Percentiles rank a stretch among this genome's conserved stretches.
phyloP scores from a whole-genome alignment of 805 yeast genomes.

The Candida germanica region DNA sequence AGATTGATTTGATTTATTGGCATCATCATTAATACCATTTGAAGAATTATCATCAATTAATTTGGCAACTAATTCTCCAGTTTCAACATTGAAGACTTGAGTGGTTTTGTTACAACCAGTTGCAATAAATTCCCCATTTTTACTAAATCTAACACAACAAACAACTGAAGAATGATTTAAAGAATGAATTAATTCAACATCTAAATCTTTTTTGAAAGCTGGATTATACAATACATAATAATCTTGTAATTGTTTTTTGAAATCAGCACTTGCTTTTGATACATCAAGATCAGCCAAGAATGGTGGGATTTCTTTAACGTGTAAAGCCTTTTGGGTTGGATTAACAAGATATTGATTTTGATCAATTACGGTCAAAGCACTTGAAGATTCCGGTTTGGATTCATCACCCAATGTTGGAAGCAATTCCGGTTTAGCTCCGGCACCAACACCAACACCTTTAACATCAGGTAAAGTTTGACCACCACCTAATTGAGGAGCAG shows the following conservation, averaged over 20 bases:
- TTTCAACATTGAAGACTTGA: conserved; percentile 87
- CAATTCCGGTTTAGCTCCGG: conserved; percentile 3
- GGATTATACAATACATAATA: conserved; percentile 91
- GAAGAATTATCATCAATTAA: conserved; percentile 69
- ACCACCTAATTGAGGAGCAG: not conserved
- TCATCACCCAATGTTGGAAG: conserved; percentile 9
- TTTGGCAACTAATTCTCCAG: conserved; percentile 86
- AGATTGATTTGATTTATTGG: conserved; percentile 30
- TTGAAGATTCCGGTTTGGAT: conserved; percentile 20
- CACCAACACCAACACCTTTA: conserved; percentile 8
- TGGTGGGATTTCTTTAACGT: conserved; percentile 77
- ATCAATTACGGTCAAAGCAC: conserved; percentile 36
- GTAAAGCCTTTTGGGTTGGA: conserved; percentile 47
- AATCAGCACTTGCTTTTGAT: conserved; percentile 66
- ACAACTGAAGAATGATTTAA: conserved; percentile 93
- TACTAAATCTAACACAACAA: conserved; percentile 91
- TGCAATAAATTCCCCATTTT: conserved; percentile 88
- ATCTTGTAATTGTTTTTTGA: conserved; percentile 79
- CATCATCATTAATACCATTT: conserved; percentile 41
- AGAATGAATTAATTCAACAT: conserved; percentile 85
- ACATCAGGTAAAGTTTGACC: conserved; percentile 4
- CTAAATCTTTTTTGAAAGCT: conserved; percentile 61
- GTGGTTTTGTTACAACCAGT: conserved; percentile 97
- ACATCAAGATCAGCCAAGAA: conserved; percentile 78
- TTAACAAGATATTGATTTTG: conserved; percentile 41